Percentiles rank a stretch among this genome's conserved stretches.
Evolutionary conservation across 495 filamentous ascomycete genomes (phyloP).

Genomic region (Xylaria grammica): DNA sequence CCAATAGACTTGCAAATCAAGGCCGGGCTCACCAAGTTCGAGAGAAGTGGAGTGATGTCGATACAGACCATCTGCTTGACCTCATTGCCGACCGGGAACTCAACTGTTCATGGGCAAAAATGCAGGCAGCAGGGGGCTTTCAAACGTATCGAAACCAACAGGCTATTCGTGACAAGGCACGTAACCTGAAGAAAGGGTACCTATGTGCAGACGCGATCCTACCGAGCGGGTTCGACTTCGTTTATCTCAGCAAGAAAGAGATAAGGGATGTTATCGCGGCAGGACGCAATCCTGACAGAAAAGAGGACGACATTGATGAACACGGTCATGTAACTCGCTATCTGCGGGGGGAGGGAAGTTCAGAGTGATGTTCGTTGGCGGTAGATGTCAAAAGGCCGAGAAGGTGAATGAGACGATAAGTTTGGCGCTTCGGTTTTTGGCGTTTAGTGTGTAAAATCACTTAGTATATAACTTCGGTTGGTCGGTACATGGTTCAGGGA

Average conservation of each 20-base stretch:
- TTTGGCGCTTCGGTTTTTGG: constrained; percentile 12
- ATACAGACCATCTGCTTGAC: constrained; percentile 51
- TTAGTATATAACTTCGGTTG: not conserved
- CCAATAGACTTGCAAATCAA: constrained; percentile 23
- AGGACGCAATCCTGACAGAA: constrained; percentile 52
- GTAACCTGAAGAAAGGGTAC: constrained; percentile 64
- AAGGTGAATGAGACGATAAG: not conserved
- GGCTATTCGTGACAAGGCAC: constrained; percentile 69
- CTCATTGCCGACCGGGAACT: constrained; percentile 53
- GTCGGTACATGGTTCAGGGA: not conserved
- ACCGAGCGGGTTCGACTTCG: constrained; percentile 54
- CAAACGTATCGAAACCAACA: constrained; percentile 60
- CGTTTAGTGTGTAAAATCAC: constrained; percentile 1
- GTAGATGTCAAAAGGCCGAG: not conserved
- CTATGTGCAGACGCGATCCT: constrained; percentile 53
- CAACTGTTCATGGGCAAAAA: constrained; percentile 58
- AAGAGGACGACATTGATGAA: constrained; percentile 44
- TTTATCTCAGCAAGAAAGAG: constrained; percentile 58
- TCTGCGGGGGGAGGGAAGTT: not conserved
- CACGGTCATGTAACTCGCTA: constrained; percentile 5
- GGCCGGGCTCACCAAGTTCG: constrained; percentile 45
- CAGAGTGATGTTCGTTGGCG: not conserved
- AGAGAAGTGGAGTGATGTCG: constrained; percentile 48
- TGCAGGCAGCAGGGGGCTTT: constrained; percentile 51
- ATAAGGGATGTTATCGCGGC: constrained; percentile 42